Percentiles rank a stretch among this genome's conserved stretches.
These are phyloP conservation scores for Trichoderma semiorbis DNA, from an alignment of 2,329 filamentous ascomycete genomes.

Conservation along the genomic window DNA sequence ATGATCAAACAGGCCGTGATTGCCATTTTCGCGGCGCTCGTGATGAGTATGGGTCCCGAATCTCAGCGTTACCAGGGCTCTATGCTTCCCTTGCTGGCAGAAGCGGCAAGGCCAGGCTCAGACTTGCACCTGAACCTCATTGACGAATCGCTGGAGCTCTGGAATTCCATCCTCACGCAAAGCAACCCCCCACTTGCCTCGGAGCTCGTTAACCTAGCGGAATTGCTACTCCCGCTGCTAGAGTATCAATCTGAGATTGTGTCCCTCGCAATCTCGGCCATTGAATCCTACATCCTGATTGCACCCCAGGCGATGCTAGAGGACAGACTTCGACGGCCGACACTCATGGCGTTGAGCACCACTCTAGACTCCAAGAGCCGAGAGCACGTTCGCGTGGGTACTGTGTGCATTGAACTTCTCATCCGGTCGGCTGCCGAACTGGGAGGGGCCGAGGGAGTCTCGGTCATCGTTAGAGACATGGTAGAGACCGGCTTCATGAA, in stretches of 20 bases:
- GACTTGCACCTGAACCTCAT: constrained; percentile 76
- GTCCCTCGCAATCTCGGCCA: constrained; percentile 57
- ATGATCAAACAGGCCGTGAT: constrained; percentile 93
- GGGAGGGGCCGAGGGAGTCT: constrained; percentile 58
- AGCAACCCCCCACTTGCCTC: constrained; percentile 58
- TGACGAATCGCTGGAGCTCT: constrained; percentile 88
- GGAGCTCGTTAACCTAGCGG: constrained; percentile 60
- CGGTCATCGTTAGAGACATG: constrained; percentile 63
- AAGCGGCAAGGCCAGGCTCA: constrained; percentile 73
- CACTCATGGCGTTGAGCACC: constrained; percentile 47
- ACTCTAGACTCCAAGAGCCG: constrained; percentile 52
- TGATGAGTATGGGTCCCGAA: constrained; percentile 77
- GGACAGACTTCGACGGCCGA: constrained; percentile 51
- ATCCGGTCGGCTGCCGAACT: constrained; percentile 61
- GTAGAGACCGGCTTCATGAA: constrained; percentile 60
- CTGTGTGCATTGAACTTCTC: constrained; percentile 60
- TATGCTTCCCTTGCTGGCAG: constrained; percentile 77
- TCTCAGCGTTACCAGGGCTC: constrained; percentile 75
- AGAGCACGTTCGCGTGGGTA: constrained; percentile 56
- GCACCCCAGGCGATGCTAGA: constrained; percentile 64
- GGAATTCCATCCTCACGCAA: constrained; percentile 70
- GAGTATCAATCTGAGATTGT: constrained; percentile 64
- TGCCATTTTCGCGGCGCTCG: constrained; percentile 76
- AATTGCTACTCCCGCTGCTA: constrained; percentile 62
- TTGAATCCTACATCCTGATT: constrained; percentile 68